phyloP scores from a whole-genome alignment of 2,329 filamentous ascomycete species.

The Aspergillus tanneri region DNA sequence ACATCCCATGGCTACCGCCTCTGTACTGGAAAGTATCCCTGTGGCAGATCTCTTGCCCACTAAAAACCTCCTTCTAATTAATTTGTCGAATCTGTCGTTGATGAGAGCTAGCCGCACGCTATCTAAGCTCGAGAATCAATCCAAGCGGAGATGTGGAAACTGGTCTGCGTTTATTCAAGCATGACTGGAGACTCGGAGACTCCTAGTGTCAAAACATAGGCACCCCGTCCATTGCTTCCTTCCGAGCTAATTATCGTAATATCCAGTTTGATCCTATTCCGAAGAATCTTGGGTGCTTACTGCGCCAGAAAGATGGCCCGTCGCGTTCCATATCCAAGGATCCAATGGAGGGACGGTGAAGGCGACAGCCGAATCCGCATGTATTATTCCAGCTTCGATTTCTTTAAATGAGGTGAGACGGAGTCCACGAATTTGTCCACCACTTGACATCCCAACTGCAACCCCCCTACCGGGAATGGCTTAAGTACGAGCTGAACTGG shows the following conservation, averaged over 20 bases:
- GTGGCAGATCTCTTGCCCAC: not conserved
- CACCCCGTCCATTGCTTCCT: no score
- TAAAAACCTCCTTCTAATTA: slow-evolving; percentile 1
- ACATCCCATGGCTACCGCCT: not conserved
- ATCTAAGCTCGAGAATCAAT: not conserved
- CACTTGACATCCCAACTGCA: not conserved
- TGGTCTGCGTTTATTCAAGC: not conserved
- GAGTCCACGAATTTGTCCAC: no score
- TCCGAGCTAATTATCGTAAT: not conserved
- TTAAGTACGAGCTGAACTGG: not conserved
- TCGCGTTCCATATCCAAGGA: no score
- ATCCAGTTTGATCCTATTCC: no score
- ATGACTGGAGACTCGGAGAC: not conserved
- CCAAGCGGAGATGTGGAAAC: not conserved
- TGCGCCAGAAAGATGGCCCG: no score
- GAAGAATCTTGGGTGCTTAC: no score
- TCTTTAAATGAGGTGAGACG: no score
- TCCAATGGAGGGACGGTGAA: no score
- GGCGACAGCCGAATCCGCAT: no score
- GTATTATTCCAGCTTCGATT: no score
- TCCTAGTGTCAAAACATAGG: not conserved
- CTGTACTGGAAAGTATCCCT: not conserved
- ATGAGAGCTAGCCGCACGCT: not conserved
- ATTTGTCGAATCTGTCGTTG: not conserved
- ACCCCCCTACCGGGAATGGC: not conserved